Conservation (phyloP, 176 grass and related monocot species). For the sorghum (Sorghum bicolor) region Sorghum_bicolor_NCBIv3 NC_012875.2:39557501-39558000, state of each 20-base stretch:
- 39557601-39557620: neutral
- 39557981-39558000: constrained; percentile 96
- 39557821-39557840: constrained; percentile 91
- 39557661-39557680: constrained; percentile 23
- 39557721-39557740: constrained; percentile 91
- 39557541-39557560: constrained; percentile 14
- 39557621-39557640: constrained; percentile 90
- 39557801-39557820: constrained; percentile 93
- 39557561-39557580: neutral
- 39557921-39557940: constrained; percentile 88
- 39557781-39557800: constrained; percentile 97
- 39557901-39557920: constrained; percentile 20
- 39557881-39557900: neutral
- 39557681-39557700: constrained; percentile 44
- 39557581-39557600: neutral
- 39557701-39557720: constrained; percentile 75
- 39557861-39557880: constrained; percentile 67
- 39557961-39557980: constrained; percentile 94
- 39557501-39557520: constrained; percentile 23
- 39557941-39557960: constrained; percentile 86
- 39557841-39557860: constrained; percentile 68
- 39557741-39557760: constrained; percentile 98
- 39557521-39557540: constrained; percentile 25
- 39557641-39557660: constrained; percentile 73
- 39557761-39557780: constrained; percentile 99